phyloP scores from a whole-genome alignment of 176 grass and related monocot species.

The Oryza brachyantha region DNA sequence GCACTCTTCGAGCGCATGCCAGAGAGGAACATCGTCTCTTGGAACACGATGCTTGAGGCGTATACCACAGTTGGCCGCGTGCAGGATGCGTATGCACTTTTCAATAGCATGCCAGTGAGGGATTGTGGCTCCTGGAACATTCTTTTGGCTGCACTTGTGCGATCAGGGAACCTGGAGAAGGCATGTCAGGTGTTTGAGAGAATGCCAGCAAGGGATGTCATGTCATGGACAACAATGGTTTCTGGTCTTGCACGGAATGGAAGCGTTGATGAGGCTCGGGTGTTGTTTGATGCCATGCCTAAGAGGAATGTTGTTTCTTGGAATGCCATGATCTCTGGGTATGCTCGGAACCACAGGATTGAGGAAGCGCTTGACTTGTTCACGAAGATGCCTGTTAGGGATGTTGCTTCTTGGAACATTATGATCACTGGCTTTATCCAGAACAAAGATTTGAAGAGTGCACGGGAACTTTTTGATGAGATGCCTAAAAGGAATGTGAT shows the following conservation, averaged over 20 bases:
- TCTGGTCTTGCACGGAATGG: constrained; percentile 35
- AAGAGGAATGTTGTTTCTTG: constrained; percentile 47
- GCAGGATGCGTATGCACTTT: constrained; percentile 24
- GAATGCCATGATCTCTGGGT: constrained; percentile 63
- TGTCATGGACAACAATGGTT: constrained; percentile 59
- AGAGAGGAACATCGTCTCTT: constrained; percentile 45
- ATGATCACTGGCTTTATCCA: constrained; percentile 57
- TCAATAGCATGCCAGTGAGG: constrained; percentile 43
- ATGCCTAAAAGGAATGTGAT: constrained; percentile 55
- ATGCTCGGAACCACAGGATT: constrained; percentile 35
- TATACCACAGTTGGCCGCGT: constrained; percentile 16
- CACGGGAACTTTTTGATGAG: constrained; percentile 40
- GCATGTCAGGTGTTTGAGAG: constrained; percentile 34
- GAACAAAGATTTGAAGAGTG: constrained; percentile 45
- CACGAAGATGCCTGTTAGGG: constrained; percentile 35
- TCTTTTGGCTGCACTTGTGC: constrained; percentile 30
- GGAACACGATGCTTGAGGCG: constrained; percentile 61
- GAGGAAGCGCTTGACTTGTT: constrained; percentile 42
- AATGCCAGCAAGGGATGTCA: constrained; percentile 42
- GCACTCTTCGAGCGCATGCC: constrained; percentile 46
- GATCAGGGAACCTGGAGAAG: constrained; percentile 32
- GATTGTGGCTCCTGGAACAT: constrained; percentile 55
- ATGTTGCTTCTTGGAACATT: constrained; percentile 49
- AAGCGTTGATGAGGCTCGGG: constrained; percentile 38
- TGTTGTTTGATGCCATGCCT: constrained; percentile 44